A percentile compares a stretch with the other conserved stretches of the same genome.
phyloP scores from a whole-genome alignment of 1,139 yeast genomes.

The Tardiomyces depauwii region DNA sequence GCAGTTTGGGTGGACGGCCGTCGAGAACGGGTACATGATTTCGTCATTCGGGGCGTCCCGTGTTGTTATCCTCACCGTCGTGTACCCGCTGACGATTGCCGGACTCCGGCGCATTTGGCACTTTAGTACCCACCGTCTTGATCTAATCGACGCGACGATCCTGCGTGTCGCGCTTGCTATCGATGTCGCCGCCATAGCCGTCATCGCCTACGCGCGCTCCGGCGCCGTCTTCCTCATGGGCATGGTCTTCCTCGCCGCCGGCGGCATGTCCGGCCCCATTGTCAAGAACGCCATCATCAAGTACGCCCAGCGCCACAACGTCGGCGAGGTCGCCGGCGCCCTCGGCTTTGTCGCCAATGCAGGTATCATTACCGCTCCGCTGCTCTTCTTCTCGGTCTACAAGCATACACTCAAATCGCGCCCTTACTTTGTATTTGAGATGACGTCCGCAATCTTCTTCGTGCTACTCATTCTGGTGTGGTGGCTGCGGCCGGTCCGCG shows the following conservation, averaged over 20 bases:
- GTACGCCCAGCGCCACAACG: conserved; percentile 28
- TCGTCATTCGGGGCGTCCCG: conserved; percentile 42
- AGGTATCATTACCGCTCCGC: conserved; percentile 19
- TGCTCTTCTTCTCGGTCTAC: conserved; percentile 20
- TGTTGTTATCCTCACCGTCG: conserved; percentile 30
- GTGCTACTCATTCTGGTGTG: not conserved
- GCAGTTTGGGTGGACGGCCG: conserved; percentile 48
- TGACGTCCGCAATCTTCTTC: not conserved
- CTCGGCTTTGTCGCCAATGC: conserved; percentile 18
- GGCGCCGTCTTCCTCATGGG: conserved; percentile 21
- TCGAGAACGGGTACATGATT: conserved; percentile 47
- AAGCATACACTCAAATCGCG: conserved; percentile 16
- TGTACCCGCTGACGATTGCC: conserved; percentile 34
- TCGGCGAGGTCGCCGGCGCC: conserved; percentile 26
- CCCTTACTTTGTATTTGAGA: not conserved
- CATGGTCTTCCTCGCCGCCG: conserved; percentile 35
- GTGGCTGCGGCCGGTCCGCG: not conserved
- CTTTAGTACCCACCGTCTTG: conserved; percentile 26
- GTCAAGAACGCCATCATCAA: conserved; percentile 41
- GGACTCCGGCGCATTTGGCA: not conserved
- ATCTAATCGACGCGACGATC: conserved; percentile 41
- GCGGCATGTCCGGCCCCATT: conserved; percentile 38
- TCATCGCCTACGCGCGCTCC: conserved; percentile 27
- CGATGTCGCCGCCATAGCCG: conserved; percentile 35
- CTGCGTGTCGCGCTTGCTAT: conserved; percentile 29